These are phyloP conservation scores for Stagonosporopsis cucurbitacearum DNA, from an alignment of 2,329 filamentous ascomycete species.

Conservation along the genomic window DNA sequence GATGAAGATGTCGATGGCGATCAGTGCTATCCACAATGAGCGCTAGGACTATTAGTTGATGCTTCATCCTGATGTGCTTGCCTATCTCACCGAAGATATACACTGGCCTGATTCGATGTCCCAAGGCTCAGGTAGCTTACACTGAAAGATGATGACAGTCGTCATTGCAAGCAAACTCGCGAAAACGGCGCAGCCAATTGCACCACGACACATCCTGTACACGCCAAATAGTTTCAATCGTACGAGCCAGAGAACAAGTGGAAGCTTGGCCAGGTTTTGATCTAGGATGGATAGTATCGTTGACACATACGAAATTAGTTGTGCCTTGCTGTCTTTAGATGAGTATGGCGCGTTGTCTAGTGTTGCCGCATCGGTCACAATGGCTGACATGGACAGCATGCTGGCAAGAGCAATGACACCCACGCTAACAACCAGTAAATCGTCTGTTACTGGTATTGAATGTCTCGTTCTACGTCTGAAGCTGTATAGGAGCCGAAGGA, in stretches of 20 bases:
- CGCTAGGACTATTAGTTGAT: constrained; percentile 12
- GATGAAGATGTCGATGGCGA: constrained; percentile 25
- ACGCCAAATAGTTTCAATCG: constrained; percentile 23
- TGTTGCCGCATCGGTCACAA: constrained; percentile 30
- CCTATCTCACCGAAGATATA: constrained; percentile 27
- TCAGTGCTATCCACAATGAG: constrained; percentile 34
- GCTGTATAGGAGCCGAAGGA: constrained; percentile 19
- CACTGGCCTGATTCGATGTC: constrained; percentile 31
- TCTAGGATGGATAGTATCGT: constrained; percentile 33
- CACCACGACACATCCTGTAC: constrained; percentile 21
- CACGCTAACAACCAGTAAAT: constrained; percentile 28
- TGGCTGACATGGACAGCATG: constrained; percentile 30
- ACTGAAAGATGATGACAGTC: constrained; percentile 32
- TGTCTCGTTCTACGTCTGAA: constrained; percentile 19
- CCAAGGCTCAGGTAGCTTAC: constrained; percentile 36
- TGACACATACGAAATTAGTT: constrained; percentile 31
- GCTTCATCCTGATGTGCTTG: neutral
- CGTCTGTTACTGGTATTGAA: constrained; percentile 23
- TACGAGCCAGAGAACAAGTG: constrained; percentile 29
- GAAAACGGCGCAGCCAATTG: constrained; percentile 21
- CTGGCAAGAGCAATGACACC: constrained; percentile 31
- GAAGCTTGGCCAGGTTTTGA: constrained; percentile 33
- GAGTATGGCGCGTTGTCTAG: constrained; percentile 20
- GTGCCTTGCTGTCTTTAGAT: constrained; percentile 16
- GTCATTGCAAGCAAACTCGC: constrained; percentile 21